phyloP scores from a whole-genome alignment of 495 filamentous ascomycete species.

The Penicillium ochrochloron region DNA sequence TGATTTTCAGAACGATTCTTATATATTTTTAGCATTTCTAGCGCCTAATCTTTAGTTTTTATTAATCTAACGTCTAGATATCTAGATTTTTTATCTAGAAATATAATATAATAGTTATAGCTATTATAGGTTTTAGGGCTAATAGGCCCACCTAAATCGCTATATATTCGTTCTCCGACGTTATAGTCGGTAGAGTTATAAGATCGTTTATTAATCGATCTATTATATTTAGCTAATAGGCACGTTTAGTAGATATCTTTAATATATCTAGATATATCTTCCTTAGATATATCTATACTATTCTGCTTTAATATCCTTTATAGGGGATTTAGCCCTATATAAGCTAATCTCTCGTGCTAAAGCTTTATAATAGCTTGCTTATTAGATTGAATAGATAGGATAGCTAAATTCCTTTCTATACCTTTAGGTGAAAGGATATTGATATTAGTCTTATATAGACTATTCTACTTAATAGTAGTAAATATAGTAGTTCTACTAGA shows the following conservation, averaged over 20 bases:
- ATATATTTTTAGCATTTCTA: background rate
- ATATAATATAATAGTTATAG: background rate
- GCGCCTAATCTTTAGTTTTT: background rate
- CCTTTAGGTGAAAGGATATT: background rate
- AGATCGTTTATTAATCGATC: constrained; percentile 2
- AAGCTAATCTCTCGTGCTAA: background rate
- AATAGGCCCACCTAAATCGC: background rate
- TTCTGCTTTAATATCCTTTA: background rate
- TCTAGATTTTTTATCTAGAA: constrained; percentile 5
- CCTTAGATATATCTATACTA: background rate
- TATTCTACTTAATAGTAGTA: background rate
- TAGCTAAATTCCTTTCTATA: background rate
- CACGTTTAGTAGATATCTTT: background rate
- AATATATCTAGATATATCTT: constrained; percentile 1
- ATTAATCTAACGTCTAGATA: background rate
- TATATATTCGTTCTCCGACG: background rate
- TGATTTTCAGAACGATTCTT: background rate
- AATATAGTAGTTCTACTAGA: background rate
- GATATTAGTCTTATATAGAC: background rate
- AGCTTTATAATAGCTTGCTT: background rate
- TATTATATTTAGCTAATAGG: constrained; percentile 4
- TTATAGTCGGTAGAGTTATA: background rate
- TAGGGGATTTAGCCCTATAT: background rate
- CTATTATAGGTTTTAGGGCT: background rate
- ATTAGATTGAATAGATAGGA: background rate